Percentiles rank a stretch among this genome's conserved stretches.
Conservation (phyloP, 306 rosid genomes). For the Potentilla sterilis region DNA sequence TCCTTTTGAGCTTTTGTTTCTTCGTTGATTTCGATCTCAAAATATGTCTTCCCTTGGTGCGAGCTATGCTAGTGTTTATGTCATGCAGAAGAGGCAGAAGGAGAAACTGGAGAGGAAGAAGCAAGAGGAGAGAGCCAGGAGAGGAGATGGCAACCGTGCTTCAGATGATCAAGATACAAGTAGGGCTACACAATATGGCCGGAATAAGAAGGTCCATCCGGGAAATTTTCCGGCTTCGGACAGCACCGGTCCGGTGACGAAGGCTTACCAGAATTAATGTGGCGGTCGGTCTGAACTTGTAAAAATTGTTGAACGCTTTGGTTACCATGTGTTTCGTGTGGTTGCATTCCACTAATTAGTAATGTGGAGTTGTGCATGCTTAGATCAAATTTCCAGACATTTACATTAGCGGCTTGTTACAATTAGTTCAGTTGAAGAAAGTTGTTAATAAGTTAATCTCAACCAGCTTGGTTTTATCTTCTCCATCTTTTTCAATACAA, state of each 20-base stretch:
- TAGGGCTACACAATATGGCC: conserved; percentile 1
- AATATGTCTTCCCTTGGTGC: conserved; percentile 43
- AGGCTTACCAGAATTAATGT: not conserved
- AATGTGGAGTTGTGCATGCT: not conserved
- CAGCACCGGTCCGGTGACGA: not conserved
- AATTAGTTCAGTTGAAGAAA: not conserved
- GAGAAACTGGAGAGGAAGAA: conserved; percentile 40
- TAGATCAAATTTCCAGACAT: not conserved
- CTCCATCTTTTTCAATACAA: not conserved
- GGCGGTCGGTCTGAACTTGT: not conserved
- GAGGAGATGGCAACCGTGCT: not conserved
- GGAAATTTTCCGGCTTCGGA: not conserved
- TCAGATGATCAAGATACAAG: not conserved
- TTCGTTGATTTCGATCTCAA: not conserved
- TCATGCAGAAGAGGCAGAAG: conserved; percentile 38
- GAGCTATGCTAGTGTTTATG: conserved; percentile 37
- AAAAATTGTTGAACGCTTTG: not conserved
- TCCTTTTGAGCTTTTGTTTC: not conserved
- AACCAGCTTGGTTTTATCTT: not conserved
- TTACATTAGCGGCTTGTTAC: not conserved
- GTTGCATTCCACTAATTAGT: not conserved
- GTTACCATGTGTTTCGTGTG: not conserved
- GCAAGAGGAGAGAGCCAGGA: conserved; percentile 21
- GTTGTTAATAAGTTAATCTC: not conserved
- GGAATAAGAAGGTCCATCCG: conserved; percentile 32